Evolutionary conservation across 169 alveolate genomes (phyloP), one percentile per base, ranked within the genome.

Genomic region (Plasmodium adleri): DNA sequence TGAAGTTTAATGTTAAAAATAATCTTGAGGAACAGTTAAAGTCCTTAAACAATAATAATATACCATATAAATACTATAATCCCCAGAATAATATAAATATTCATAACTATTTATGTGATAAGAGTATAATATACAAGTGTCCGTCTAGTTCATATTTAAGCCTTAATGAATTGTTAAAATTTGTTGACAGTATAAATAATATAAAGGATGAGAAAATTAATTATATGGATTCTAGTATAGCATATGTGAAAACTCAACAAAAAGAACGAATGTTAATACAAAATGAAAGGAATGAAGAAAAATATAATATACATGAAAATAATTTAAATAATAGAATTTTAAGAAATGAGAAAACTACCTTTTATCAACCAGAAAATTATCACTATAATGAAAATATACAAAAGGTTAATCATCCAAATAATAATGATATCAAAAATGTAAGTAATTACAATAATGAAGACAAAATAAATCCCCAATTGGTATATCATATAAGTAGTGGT

Each of bases 21-120:
- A 83, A 83, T 63, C 54, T 68, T 20, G 86, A 83, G 15, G 83
- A 83, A 13, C 91, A 83, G 47, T 50, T 67, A 71, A 83, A 70
- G 59, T 83, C 91, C 32, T 56, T 83, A 83, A 63, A 70, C 7
- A 85, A 83, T 49, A 68, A 83, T 49, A 83, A 83, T 64, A 70
- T 83, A 70, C 91, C 91, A 17, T 58, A 58, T 28, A 83, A 71
- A 70, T 83, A 70, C 47, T 83, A 71, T 50, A 67, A 52, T 66
- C 68, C 91, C 5, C 45, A 85, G 43, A 54, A 83, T 71, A 83
- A 83, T 8, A 60, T 67, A 62, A 83, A 83, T n/a, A 83, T 83
- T 70, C 62, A 10, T n/a, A 83, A 83, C 47, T 83, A 83, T 71
- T 83, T 83, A 70, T 59, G 24, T 32, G 83, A 68, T 45, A 83